Percentiles rank a stretch among this genome's conserved stretches.
Conservation (phyloP, 371 early-diverging fungal species). For the Coemansia sp. region DNA sequence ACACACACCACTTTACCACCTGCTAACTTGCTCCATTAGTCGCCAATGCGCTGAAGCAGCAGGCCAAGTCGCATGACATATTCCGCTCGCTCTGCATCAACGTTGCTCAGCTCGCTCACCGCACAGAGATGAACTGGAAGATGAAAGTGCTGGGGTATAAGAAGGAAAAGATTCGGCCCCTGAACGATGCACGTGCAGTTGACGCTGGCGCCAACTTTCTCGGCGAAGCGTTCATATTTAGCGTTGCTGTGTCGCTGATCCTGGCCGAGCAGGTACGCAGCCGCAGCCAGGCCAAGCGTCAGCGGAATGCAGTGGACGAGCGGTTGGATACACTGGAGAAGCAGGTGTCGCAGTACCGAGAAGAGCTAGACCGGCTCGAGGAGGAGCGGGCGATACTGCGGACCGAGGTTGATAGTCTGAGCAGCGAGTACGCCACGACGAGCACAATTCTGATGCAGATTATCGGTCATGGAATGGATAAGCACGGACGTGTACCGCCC, state of each 20-base stretch:
- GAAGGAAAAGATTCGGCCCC: conserved; percentile 73
- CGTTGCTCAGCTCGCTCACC: conserved; percentile 71
- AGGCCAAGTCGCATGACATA: conserved; percentile 65
- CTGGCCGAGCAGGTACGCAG: conserved; percentile 67
- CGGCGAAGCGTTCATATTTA: conserved; percentile 81
- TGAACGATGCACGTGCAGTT: conserved; percentile 83
- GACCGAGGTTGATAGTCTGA: conserved; percentile 23
- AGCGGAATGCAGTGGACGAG: conserved; percentile 69
- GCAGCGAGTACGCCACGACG: conserved; percentile 22
- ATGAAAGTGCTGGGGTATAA: conserved; percentile 82
- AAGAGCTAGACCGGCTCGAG: conserved; percentile 12
- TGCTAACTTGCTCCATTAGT: conserved; percentile 37
- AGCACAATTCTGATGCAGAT: conserved; percentile 35
- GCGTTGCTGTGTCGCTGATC: conserved; percentile 78
- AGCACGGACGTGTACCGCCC: conserved; percentile 19
- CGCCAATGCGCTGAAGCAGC: conserved; percentile 80
- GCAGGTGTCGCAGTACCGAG: conserved; percentile 33
- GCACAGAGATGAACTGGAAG: conserved; percentile 76
- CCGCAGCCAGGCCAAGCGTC: conserved; percentile 61
- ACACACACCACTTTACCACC: too few relatives aligned
- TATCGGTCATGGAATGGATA: conserved; percentile 28
- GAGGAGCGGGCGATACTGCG: conserved; percentile 22
- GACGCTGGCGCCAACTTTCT: conserved; percentile 87
- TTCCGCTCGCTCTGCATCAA: conserved; percentile 79
- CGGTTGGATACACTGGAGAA: conserved; percentile 64